A percentile compares a stretch with the other conserved stretches of the same genome.
phyloP scores from a whole-genome alignment of 2,329 filamentous ascomycete species.

The Sporothrix variecibatus region DNA sequence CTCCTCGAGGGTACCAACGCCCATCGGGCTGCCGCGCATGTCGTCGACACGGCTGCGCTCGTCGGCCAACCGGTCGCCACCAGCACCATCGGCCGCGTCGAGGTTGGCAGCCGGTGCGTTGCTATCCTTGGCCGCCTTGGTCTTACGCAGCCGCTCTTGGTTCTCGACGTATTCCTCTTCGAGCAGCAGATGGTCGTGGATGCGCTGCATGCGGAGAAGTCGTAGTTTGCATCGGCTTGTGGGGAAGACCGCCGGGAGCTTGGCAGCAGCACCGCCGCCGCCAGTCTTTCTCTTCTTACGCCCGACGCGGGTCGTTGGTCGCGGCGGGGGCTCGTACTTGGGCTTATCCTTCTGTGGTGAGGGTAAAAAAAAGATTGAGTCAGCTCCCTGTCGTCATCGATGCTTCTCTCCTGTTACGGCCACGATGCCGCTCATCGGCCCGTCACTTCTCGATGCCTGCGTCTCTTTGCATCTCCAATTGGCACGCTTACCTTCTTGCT shows the following conservation, averaged over 20 bases:
- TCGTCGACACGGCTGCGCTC: conserved; percentile 95
- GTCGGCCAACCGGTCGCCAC: conserved; percentile 83
- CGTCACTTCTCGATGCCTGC: not conserved
- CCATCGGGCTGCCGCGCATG: conserved; percentile 98
- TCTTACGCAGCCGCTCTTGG: conserved; percentile 91
- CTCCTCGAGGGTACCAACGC: conserved; percentile 95
- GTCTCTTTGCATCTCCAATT: conserved; percentile 11
- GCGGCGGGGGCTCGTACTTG: conserved; percentile 98
- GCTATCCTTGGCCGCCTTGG: conserved; percentile 77
- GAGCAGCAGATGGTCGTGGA: conserved; percentile 93
- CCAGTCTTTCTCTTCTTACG: conserved; percentile 98
- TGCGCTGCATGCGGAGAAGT: conserved; percentile 95
- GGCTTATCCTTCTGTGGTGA: conserved; percentile 94
- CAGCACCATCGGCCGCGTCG: conserved; percentile 54
- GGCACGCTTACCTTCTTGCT: conserved; percentile 78
- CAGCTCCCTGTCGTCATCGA: conserved; percentile 10
- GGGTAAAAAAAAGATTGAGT: not conserved
- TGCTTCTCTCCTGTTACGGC: not conserved
- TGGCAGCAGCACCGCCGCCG: conserved; percentile 90
- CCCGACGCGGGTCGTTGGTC: conserved; percentile 93
- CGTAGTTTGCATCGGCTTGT: conserved; percentile 97
- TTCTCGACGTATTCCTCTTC: conserved; percentile 99
- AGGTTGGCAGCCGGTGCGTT: conserved; percentile 65
- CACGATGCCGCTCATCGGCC: not conserved
- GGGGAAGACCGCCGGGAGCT: conserved; percentile 90